A percentile compares a stretch with the other conserved stretches of the same genome.
These are phyloP conservation scores for Adansonia gregorii DNA, from an alignment of 441 rosid species.

Conservation along the genomic window DNA sequence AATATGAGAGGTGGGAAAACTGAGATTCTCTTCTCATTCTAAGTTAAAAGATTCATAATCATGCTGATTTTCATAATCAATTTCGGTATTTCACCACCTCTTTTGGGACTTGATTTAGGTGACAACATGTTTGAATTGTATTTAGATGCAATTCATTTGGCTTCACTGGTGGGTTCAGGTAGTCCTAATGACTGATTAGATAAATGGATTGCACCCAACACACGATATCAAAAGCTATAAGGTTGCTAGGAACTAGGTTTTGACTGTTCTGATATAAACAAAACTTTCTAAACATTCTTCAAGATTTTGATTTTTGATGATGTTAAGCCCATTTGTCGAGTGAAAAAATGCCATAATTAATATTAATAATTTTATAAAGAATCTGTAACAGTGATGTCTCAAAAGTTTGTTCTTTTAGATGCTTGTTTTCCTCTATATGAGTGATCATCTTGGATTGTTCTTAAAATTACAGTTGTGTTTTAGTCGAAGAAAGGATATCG, in stretches of 20 bases:
- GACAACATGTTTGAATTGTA: neutral
- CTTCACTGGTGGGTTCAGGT: neutral
- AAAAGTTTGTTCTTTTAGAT: neutral
- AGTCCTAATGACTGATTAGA: neutral
- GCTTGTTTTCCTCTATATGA: neutral
- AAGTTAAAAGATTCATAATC: neutral
- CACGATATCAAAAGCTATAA: neutral
- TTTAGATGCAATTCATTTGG: neutral
- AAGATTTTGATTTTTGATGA: neutral
- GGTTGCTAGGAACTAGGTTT: neutral
- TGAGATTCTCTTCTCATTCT: neutral
- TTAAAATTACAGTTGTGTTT: neutral
- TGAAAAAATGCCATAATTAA: neutral
- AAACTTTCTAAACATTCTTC: neutral
- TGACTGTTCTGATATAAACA: too few species aligned
- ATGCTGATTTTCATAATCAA: neutral
- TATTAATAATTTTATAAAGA: neutral
- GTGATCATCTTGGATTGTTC: neutral
- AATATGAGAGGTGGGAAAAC: neutral
- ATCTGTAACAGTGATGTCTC: neutral
- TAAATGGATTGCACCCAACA: conserved; percentile 13
- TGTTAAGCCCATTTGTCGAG: neutral
- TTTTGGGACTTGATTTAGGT: neutral
- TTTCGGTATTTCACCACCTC: neutral
- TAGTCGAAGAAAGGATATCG: neutral